These are phyloP conservation scores for Syzygium aromaticum DNA, from an alignment of 345 rosid genomes.

Conservation along the genomic window DNA sequence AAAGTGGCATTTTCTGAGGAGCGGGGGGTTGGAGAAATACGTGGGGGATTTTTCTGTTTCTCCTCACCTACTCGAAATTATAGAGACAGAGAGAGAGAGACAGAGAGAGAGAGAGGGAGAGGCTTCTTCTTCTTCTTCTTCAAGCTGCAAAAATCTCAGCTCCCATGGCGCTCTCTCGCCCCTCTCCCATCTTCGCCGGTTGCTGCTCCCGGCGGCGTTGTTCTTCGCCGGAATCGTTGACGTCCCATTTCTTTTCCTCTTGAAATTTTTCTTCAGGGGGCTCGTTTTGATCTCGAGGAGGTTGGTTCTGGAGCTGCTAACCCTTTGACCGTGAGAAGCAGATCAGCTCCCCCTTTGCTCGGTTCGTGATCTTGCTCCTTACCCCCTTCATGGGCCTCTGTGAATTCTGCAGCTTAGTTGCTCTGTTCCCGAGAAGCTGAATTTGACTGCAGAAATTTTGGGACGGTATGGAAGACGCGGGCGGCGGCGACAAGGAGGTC, in stretches of 20 bases:
- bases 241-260: background rate
- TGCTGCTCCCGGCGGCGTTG: background rate
- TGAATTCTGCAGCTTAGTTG: background rate
- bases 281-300: background rate
- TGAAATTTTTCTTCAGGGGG: background rate
- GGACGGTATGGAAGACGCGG: slow-evolving; percentile 6
- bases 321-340: background rate
- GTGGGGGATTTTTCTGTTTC: slow-evolving; percentile 11
- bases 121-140: background rate
- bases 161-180: background rate
- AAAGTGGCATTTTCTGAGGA: slow-evolving; percentile 31
- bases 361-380: background rate
- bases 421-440: background rate
- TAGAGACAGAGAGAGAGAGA: background rate
- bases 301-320: background rate
- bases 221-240: background rate
- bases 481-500: slow-evolving; percentile 9
- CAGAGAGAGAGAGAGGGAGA: background rate
- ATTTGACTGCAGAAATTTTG: background rate
- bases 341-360: background rate
- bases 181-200: background rate
- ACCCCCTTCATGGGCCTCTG: background rate
- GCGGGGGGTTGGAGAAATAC: background rate
- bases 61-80: background rate
- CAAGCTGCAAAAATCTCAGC: background rate